A percentile compares a stretch with the other conserved stretches of the same genome.
phyloP scores from a whole-genome alignment of 495 filamentous ascomycete genomes.

The Lineolata rhizophorae region DNA sequence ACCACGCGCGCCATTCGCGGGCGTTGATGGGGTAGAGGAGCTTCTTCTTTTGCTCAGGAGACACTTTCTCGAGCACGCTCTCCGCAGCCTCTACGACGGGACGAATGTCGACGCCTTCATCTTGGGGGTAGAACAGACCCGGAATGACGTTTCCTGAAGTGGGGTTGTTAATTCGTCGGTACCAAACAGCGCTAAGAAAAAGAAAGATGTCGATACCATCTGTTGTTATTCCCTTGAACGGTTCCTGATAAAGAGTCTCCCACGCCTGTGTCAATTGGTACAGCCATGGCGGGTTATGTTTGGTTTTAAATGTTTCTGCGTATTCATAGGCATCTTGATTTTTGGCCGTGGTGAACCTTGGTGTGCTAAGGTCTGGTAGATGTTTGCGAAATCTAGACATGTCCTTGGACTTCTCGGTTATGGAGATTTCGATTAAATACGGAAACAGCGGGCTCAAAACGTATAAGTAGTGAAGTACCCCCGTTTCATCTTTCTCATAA shows the following conservation, averaged over 20 bases:
- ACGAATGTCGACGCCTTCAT: conserved; percentile 36
- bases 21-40: conserved; percentile 41
- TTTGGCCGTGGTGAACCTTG: conserved; percentile 40
- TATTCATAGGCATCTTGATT: conserved; percentile 43
- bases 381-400: conserved; percentile 33
- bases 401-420: too few species aligned
- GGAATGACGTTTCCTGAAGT: conserved; percentile 28
- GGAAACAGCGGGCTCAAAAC: too few species aligned
- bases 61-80: conserved; percentile 21
- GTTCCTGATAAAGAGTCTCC: conserved; percentile 40
- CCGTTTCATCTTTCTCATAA: too few species aligned
- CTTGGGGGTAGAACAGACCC: conserved; percentile 33
- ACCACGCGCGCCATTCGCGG: conserved; percentile 52
- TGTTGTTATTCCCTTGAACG: conserved; percentile 47
- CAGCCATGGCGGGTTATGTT: conserved; percentile 42
- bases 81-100: conserved; percentile 29
- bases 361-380: conserved; percentile 35
- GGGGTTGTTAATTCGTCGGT: conserved; percentile 2
- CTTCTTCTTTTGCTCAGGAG: conserved; percentile 23
- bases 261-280: conserved; percentile 44
- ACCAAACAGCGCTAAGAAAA: conserved; percentile 3
- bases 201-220: conserved; percentile 27
- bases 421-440: too few species aligned
- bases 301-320: conserved; percentile 34
- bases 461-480: too few species aligned